Evolutionary conservation across 495 filamentous ascomycete genomes (phyloP), one percentile per base, ranked within the genome.

Genomic region (Talaromyces proteolyticus): DNA sequence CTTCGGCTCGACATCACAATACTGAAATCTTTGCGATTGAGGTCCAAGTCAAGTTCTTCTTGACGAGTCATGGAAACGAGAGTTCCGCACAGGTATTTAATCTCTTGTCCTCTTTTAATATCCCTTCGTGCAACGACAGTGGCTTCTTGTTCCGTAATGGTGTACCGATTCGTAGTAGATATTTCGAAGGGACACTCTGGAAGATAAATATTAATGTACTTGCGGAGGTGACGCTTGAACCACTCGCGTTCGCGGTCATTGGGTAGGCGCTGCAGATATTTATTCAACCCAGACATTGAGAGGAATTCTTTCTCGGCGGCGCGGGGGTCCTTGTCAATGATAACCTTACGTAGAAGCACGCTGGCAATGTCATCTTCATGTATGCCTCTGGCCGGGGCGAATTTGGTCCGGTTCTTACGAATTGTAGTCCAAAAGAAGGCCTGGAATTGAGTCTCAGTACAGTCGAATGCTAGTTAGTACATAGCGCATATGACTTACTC

Each of bases 141-240:
- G 1, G 93, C 93, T 61, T 99, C 93, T 44, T 89, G 85, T 16
- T 84, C 84, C 25, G 79, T 80, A 24, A 96, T 89, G n/a, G 90
- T 92, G 68, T 96, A 99, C 39, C 94, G 84, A 59, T 96, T 96
- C 22, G 93, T 96, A 4, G 89, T 93, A 23, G 82, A 86, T 37
- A 97, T 89, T 62, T 99, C 93, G 58, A 91, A 97, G 2, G 91
- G 89, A 54, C 87, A 94, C 49, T 97, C 93, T 8, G 91, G 86
- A 22, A 90, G 75, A 68, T 96, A 96, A 55, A 96, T 91, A 48
- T 86, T 86, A 61, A 96, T 83, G 65, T 99, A 99, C 52, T 88
- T 91, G 40, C 86, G 84, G 53, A 96, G 73, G 61, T 99, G 93
- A 22, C 80, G 80, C 53, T 79, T 75, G 61, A 98, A 98, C 65